Conservation (phyloP, 129 eudicot species). For the Flaveria ramosissima region DNA sequence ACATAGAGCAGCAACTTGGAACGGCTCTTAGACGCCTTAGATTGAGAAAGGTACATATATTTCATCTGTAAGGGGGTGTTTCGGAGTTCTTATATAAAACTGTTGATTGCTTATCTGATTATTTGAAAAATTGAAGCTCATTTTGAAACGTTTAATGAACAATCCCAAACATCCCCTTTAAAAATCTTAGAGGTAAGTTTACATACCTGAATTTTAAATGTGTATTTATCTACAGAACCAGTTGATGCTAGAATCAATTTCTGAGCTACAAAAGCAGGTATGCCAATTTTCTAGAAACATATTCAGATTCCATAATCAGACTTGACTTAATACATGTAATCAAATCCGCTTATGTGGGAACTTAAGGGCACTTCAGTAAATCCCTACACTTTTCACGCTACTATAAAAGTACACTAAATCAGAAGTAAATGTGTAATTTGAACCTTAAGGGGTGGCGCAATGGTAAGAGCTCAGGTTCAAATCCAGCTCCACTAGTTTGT, state of each 20-base stretch:
- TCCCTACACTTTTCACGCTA: background rate
- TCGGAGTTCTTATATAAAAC: background rate
- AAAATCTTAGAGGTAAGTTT: no score
- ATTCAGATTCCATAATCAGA: background rate
- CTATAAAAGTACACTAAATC: background rate
- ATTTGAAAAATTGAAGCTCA: background rate
- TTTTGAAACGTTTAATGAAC: no score
- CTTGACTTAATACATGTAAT: background rate
- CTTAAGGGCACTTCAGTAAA: background rate
- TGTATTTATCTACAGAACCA: slow-evolving; percentile 56
- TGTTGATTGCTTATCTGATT: background rate
- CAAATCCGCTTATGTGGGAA: background rate
- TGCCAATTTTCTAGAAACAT: slow-evolving; percentile 19
- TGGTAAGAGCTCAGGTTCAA: no score
- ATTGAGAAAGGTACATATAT: slow-evolving; percentile 55
- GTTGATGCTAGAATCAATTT: slow-evolving; percentile 70
- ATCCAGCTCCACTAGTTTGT: background rate
- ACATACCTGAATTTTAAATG: background rate
- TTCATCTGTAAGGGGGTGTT: background rate
- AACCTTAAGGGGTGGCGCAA: no score
- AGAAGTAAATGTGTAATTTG: background rate
- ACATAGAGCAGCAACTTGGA: slow-evolving; percentile 79
- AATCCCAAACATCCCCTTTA: no score
- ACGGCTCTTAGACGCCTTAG: slow-evolving; percentile 68
- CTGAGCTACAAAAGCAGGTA: slow-evolving; percentile 83